A percentile compares a stretch with the other conserved stretches of the same genome.
phyloP scores from a whole-genome alignment of 1,139 yeast species.

The Scheffersomyces lignicola region DNA sequence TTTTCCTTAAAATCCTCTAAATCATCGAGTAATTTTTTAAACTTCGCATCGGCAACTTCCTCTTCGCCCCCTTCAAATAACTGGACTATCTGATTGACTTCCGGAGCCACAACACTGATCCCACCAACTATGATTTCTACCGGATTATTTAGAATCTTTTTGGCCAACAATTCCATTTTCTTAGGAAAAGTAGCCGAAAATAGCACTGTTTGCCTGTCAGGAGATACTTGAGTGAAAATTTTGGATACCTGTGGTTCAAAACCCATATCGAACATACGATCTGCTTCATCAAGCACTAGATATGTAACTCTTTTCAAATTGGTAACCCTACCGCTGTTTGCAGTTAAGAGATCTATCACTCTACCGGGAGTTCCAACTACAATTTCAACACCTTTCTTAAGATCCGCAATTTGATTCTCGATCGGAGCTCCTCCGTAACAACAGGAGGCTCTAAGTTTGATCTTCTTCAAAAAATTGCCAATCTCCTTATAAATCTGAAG shows the following conservation, averaged over 20 bases:
- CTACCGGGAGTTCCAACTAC: slow-evolving; percentile 96
- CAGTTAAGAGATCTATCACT: slow-evolving; percentile 82
- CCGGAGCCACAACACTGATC: slow-evolving; percentile 79
- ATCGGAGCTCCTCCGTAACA: slow-evolving; percentile 95
- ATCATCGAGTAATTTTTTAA: slow-evolving; percentile 52
- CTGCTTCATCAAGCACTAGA: slow-evolving; percentile 93
- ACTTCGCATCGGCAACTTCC: slow-evolving; percentile 37
- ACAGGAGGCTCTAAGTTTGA: slow-evolving; percentile 58
- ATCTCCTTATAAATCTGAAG: slow-evolving; percentile 78
- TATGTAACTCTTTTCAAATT: slow-evolving; percentile 71
- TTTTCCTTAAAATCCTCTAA: slow-evolving; percentile 44
- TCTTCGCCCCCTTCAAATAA: slow-evolving; percentile 48
- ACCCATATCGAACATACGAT: slow-evolving; percentile 95
- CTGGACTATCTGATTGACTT: slow-evolving; percentile 71
- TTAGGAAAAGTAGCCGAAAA: slow-evolving; percentile 94
- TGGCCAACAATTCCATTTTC: slow-evolving; percentile 75
- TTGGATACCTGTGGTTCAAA: slow-evolving; percentile 95
- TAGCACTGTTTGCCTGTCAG: slow-evolving; percentile 87
- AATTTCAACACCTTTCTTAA: slow-evolving; percentile 78
- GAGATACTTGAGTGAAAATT: slow-evolving; percentile 74
- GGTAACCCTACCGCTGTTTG: slow-evolving; percentile 78
- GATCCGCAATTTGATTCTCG: slow-evolving; percentile 75
- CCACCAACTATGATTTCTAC: slow-evolving; percentile 82
- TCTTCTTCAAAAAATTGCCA: slow-evolving; percentile 51
- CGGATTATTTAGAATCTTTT: slow-evolving; percentile 59